Evolutionary conservation across 2,329 filamentous ascomycete genomes (phyloP).

Genomic region (Knufia fluminis): DNA sequence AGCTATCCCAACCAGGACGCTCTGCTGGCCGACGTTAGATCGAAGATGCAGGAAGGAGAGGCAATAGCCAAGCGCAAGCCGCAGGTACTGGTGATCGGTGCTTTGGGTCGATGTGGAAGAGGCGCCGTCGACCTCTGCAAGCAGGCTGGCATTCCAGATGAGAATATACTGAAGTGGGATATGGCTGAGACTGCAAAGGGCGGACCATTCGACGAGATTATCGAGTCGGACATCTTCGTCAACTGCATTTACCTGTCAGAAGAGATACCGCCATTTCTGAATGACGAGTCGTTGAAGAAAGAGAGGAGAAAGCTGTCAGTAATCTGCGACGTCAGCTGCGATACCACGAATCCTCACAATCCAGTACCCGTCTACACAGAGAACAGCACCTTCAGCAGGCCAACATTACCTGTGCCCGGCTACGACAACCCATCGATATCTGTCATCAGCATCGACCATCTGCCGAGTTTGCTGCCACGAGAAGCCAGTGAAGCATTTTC

Average conservation of each 20-base stretch:
- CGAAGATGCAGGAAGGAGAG: conserved; percentile 56
- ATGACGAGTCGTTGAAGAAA: conserved; percentile 56
- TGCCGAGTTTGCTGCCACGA: conserved; percentile 72
- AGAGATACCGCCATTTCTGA: conserved; percentile 74
- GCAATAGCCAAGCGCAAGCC: conserved; percentile 60
- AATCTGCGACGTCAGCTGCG: conserved; percentile 60
- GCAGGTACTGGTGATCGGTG: conserved; percentile 74
- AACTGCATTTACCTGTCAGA: conserved; percentile 82
- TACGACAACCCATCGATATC: conserved; percentile 53
- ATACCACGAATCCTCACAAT: conserved; percentile 40
- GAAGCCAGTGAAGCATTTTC: conserved; percentile 84
- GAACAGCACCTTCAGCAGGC: conserved; percentile 78
- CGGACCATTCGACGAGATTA: conserved; percentile 71
- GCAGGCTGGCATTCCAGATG: conserved; percentile 61
- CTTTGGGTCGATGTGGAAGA: conserved; percentile 62
- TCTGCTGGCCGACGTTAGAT: conserved; percentile 65
- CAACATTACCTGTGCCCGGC: conserved; percentile 67
- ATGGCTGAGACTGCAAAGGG: conserved; percentile 67
- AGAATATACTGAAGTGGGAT: conserved; percentile 66
- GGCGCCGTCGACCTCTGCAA: conserved; percentile 74
- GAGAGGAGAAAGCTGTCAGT: conserved; percentile 66
- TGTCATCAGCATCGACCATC: conserved; percentile 82
- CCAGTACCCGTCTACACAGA: conserved; percentile 66
- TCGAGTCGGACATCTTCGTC: conserved; percentile 64
- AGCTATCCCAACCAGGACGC: conserved; percentile 65